These are phyloP conservation scores for Betula pendula DNA, from an alignment of 306 rosid genomes.

Conservation along the genomic window DNA sequence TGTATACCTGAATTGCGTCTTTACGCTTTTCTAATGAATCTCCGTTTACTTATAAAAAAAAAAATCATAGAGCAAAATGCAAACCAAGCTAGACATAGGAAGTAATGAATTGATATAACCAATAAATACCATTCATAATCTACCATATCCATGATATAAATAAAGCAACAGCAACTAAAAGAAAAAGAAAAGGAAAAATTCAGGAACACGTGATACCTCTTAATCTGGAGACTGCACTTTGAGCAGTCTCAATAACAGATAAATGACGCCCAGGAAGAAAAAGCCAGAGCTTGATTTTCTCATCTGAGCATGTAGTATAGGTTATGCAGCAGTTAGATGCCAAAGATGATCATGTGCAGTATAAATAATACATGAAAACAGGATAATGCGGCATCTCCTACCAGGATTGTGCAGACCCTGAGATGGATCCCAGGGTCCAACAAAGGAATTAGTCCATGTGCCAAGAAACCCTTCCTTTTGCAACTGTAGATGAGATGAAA, in stretches of 20 bases:
- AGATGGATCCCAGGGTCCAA: slow-evolving; percentile 99
- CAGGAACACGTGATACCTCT: slow-evolving; percentile 57
- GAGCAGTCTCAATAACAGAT: slow-evolving; percentile 75
- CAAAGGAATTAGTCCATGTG: slow-evolving; percentile 95
- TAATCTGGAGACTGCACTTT: slow-evolving; percentile 69
- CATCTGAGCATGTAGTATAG: slow-evolving; percentile 55
- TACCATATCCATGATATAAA: neutral
- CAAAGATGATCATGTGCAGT: slow-evolving; percentile 3
- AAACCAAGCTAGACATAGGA: neutral
- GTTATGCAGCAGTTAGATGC: slow-evolving; percentile 30
- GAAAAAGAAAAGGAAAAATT: slow-evolving; percentile 26
- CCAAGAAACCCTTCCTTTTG: slow-evolving; percentile 90
- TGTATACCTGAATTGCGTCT: no score
- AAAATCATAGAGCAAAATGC: neutral
- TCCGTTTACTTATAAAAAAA: no score
- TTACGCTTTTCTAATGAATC: no score
- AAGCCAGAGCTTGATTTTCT: slow-evolving; percentile 96
- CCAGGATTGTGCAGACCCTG: slow-evolving; percentile 99
- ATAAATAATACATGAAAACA: slow-evolving; percentile 10
- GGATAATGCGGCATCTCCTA: slow-evolving; percentile 36
- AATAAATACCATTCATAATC: neutral
- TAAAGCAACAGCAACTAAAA: neutral
- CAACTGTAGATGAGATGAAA: slow-evolving; percentile 84
- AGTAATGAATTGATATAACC: neutral
- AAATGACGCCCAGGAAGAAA: slow-evolving; percentile 90